Evolutionary conservation across 768 basidiomycete genomes (phyloP).

Genomic region (Mycena rosella): DNA sequence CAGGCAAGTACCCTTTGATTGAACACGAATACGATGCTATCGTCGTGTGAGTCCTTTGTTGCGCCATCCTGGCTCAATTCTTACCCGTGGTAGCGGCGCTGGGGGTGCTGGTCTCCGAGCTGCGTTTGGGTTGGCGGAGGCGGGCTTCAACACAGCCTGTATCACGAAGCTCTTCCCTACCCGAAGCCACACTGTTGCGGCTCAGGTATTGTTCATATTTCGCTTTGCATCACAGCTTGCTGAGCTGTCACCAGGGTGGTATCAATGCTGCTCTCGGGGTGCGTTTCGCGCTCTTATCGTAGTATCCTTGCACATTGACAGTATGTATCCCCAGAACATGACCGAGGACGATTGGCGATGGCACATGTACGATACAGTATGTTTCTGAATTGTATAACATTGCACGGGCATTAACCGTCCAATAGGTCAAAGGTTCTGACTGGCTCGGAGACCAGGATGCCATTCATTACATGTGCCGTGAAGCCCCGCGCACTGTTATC

Average conservation of each 20-base stretch:
- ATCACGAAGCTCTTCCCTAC: conserved; percentile 99
- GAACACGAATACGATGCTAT: conserved; percentile 99
- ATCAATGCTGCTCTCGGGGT: conserved; percentile 98
- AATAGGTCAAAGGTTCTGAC: conserved; percentile 98
- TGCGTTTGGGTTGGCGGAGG: conserved; percentile 98
- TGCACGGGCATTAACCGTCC: conserved; percentile 32
- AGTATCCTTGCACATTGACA: conserved; percentile 20
- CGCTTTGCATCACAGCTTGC: conserved; percentile 16
- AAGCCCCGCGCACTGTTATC: conserved; percentile 93
- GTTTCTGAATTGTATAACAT: conserved; percentile 42
- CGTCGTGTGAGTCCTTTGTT: conserved; percentile 83
- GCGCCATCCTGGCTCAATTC: conserved; percentile 8
- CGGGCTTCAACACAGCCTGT: conserved; percentile 98
- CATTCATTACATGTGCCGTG: conserved; percentile 99
- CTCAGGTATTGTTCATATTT: conserved; percentile 71
- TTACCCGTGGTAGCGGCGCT: conserved; percentile 74
- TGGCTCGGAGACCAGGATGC: conserved; percentile 99
- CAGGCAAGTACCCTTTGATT: conserved; percentile 94
- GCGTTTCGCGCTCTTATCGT: conserved; percentile 46
- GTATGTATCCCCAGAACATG: conserved; percentile 78
- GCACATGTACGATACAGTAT: conserved; percentile 97
- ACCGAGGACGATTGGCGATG: conserved; percentile 99
- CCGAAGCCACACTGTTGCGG: conserved; percentile 98
- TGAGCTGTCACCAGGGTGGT: conserved; percentile 75
- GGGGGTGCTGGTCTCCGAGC: conserved; percentile 98